These are phyloP conservation scores for Proliferodiscus dingleyae DNA, from an alignment of 2,329 filamentous ascomycete genomes.

Conservation along the genomic window DNA sequence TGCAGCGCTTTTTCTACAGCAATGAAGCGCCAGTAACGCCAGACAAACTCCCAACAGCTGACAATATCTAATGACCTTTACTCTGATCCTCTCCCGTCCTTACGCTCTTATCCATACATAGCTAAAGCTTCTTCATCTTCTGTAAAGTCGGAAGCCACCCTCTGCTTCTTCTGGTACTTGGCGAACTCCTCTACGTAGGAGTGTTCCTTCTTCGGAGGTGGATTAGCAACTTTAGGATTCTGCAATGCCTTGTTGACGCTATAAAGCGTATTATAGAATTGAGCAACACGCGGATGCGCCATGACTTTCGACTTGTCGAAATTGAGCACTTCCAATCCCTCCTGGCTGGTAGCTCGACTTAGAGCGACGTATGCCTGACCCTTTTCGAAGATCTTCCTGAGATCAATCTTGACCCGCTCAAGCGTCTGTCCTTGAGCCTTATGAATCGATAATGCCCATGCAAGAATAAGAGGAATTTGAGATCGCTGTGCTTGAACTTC, in stretches of 20 bases:
- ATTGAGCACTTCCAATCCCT: constrained; percentile 78
- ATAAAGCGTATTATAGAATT: constrained; percentile 80
- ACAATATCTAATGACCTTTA: too few species aligned
- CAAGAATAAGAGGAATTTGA: constrained; percentile 83
- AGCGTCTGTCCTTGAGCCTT: constrained; percentile 91
- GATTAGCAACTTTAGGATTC: constrained; percentile 26
- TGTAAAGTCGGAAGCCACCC: constrained; percentile 29
- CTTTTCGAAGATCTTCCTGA: constrained; percentile 91
- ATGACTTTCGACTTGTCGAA: constrained; percentile 91
- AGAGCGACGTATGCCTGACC: constrained; percentile 96
- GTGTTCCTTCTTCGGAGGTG: constrained; percentile 13
- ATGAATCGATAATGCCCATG: constrained; percentile 96
- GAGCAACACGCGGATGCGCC: constrained; percentile 81
- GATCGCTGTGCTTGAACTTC: constrained; percentile 84
- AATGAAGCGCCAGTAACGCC: constrained; percentile 4
- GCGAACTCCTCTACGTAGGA: constrained; percentile 20
- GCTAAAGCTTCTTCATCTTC: constrained; percentile 45
- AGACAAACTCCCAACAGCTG: too few species aligned
- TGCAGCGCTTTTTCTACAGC: neutral
- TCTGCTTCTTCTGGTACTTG: constrained; percentile 7
- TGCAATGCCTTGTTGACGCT: constrained; percentile 55
- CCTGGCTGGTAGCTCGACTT: constrained; percentile 83
- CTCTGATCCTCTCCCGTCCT: too few species aligned
- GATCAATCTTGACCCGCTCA: constrained; percentile 88
- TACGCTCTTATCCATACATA: constrained; percentile 37